Evolutionary conservation across 495 filamentous ascomycete species (phyloP).

Genomic region (Melanomma pulvis-pyrius): DNA sequence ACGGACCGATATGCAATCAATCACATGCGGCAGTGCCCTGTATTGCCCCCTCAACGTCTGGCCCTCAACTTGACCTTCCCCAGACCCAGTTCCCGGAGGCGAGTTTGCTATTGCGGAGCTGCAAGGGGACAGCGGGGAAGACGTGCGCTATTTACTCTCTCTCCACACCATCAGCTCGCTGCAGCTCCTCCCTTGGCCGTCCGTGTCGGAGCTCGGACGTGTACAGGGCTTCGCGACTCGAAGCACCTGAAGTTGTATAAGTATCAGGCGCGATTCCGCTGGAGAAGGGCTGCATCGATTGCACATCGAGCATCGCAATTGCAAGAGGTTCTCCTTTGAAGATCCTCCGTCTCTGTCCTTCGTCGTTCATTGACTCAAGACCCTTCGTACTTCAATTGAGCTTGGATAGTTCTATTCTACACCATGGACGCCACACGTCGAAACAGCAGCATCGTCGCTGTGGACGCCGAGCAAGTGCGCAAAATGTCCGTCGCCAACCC

Average conservation of each 20-base stretch:
- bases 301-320: not conserved
- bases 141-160: constrained; percentile 4
- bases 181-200: constrained; percentile 1
- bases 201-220: not conserved
- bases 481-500: constrained; percentile 20
- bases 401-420: not conserved
- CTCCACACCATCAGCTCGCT: not conserved
- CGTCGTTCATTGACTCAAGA: not conserved
- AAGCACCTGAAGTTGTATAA: constrained; percentile 9
- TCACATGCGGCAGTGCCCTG: not conserved
- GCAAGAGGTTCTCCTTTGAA: not conserved
- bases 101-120: not conserved
- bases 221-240: not conserved
- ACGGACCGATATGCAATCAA: constrained; percentile 3
- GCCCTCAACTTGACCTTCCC: not conserved
- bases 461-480: constrained; percentile 19
- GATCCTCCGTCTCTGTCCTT: not conserved
- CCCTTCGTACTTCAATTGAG: not conserved
- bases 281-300: not conserved
- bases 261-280: not conserved
- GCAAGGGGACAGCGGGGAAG: not conserved
- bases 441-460: constrained; percentile 11
- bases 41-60: not conserved
- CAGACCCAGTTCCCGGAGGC: constrained; percentile 4
- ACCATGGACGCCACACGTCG: constrained; percentile 18